A percentile compares a stretch with the other conserved stretches of the same genome.
Evolutionary conservation across 164 flowering plant species (phyloP).

Genomic region (Berberis vulgaris): DNA sequence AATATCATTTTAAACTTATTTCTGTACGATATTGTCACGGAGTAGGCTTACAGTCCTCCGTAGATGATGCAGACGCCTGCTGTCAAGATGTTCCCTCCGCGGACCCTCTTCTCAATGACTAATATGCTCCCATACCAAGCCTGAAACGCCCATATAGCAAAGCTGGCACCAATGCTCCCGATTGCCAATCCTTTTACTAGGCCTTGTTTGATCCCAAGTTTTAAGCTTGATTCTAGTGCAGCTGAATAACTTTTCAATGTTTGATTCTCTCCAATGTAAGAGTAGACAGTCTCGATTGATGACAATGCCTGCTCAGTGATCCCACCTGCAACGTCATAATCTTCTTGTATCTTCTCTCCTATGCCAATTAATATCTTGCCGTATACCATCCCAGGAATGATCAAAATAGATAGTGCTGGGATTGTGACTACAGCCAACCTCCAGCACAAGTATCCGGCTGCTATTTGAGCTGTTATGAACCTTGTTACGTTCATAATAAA

Average conservation of each 20-base stretch:
- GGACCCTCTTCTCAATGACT: constrained; percentile 31
- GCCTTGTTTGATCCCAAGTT: constrained; percentile 46
- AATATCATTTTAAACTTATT: too few relatives aligned
- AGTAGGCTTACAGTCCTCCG: constrained; percentile 43
- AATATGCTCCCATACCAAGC: constrained; percentile 42
- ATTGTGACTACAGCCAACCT: constrained; percentile 14
- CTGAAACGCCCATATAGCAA: constrained; percentile 39
- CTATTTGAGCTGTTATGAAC: constrained; percentile 13
- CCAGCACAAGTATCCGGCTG: constrained; percentile 16
- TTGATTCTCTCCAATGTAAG: constrained; percentile 40
- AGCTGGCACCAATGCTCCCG: constrained; percentile 43
- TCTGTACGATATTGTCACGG: too few relatives aligned
- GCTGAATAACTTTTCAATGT: constrained; percentile 24
- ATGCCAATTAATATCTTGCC: constrained; percentile 25
- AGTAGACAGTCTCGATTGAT: constrained; percentile 41
- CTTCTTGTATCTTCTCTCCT: constrained; percentile 22
- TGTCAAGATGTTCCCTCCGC: constrained; percentile 37
- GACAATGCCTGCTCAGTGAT: constrained; percentile 50
- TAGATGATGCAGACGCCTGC: constrained; percentile 23
- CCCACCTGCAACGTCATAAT: constrained; percentile 46
- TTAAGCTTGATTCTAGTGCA: constrained; percentile 22
- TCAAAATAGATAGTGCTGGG: constrained; percentile 12
- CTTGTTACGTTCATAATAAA: constrained; percentile 16
- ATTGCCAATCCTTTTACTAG: constrained; percentile 38
- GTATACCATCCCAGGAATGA: constrained; percentile 26